Percentiles rank a stretch among this genome's conserved stretches.
phyloP scores from a whole-genome alignment of 1,284 basidiomycete genomes.

The Mycena citricolor region DNA sequence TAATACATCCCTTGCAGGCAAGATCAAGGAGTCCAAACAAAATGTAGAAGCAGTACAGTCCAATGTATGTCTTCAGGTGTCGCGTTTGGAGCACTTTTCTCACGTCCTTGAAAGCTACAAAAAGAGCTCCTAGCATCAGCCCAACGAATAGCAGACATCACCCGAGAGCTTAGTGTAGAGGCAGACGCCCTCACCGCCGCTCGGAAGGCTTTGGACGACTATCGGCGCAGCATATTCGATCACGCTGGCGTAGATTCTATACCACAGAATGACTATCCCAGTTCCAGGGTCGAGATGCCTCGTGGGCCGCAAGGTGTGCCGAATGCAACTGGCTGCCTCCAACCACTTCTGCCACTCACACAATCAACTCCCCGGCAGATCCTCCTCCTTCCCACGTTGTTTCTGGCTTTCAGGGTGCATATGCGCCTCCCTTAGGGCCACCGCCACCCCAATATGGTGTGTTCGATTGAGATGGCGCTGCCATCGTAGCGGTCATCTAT shows the following conservation, averaged over 20 bases:
- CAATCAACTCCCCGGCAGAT: not conserved
- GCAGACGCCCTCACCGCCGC: conserved; percentile 32
- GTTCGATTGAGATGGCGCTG: not conserved
- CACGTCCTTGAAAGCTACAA: conserved; percentile 31
- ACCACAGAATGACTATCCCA: not conserved
- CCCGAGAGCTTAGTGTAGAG: conserved; percentile 34
- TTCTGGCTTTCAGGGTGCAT: not conserved
- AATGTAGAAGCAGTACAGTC: conserved; percentile 25
- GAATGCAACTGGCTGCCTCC: not conserved
- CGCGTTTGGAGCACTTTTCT: not conserved
- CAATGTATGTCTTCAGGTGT: conserved; percentile 3
- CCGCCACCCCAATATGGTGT: conserved; percentile 2
- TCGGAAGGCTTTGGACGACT: conserved; percentile 34
- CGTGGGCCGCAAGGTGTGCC: not conserved
- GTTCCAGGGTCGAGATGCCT: not conserved
- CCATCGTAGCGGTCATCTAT: not conserved
- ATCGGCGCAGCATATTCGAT: conserved; percentile 37
- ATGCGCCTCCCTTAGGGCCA: conserved; percentile 6
- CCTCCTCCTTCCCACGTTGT: not conserved
- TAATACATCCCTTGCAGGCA: conserved; percentile 29
- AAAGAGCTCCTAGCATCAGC: conserved; percentile 32
- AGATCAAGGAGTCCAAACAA: conserved; percentile 34
- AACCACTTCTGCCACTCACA: not conserved
- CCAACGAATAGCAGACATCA: conserved; percentile 33
- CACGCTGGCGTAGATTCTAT: conserved; percentile 15